Evolutionary conservation across 2,329 filamentous ascomycete genomes (phyloP).

Genomic region (Pseudofabraea citricarpa): DNA sequence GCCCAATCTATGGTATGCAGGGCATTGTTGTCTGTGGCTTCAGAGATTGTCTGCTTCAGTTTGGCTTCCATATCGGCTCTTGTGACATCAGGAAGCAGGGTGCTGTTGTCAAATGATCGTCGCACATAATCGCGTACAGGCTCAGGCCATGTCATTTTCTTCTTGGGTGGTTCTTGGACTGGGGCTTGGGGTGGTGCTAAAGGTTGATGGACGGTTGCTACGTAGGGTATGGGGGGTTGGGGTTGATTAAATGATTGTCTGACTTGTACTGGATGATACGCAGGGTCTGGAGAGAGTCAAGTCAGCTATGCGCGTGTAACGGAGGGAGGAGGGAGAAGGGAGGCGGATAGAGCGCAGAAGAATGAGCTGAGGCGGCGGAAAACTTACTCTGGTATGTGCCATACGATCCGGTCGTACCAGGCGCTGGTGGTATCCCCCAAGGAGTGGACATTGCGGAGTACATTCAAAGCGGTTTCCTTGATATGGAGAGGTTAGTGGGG

Average conservation of each 20-base stretch:
- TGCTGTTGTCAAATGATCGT: constrained; percentile 75
- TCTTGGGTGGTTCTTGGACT: constrained; percentile 30
- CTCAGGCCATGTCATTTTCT: constrained; percentile 69
- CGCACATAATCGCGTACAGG: constrained; percentile 87
- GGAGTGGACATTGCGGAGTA: constrained; percentile 3
- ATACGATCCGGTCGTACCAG: constrained; percentile 29
- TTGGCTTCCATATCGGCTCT: constrained; percentile 75
- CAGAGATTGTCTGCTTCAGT: constrained; percentile 79
- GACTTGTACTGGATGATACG: constrained; percentile 40
- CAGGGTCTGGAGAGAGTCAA: constrained; percentile 30
- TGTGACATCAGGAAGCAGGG: constrained; percentile 57
- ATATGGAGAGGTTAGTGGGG: background rate
- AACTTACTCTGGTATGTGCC: constrained; percentile 1
- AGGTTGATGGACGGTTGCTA: constrained; percentile 32
- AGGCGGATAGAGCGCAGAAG: too few species aligned
- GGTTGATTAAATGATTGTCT: constrained; percentile 30
- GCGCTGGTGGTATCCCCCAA: constrained; percentile 22
- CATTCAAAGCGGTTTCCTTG: constrained; percentile 4
- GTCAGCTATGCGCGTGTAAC: too few species aligned
- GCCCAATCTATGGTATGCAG: constrained; percentile 80
- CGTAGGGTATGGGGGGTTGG: constrained; percentile 26
- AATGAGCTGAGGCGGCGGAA: background rate
- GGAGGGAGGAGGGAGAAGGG: too few species aligned
- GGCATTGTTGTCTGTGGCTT: constrained; percentile 68
- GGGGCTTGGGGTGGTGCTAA: constrained; percentile 22